Conservation (phyloP, 176 grass and related monocot species). For the sorghum (Sorghum bicolor) region Sorghum_bicolor_NCBIv3 NC_012878.2:57604001-57604500, state of each 20-base stretch:
- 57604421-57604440: not conserved
- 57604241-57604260: not conserved
- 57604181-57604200: not conserved
- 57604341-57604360: not conserved
- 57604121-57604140: not conserved
- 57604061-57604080: not conserved
- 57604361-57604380: not conserved
- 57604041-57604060: conserved; percentile 12
- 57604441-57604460: not conserved
- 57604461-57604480: not conserved
- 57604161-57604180: not conserved
- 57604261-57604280: not conserved
- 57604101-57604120: not conserved
- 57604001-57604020: not conserved
- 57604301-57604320: not conserved
- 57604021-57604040: not conserved
- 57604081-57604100: not conserved
- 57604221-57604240: not conserved
- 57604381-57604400: not conserved
- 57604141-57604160: not conserved
- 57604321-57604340: not conserved
- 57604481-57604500: not conserved
- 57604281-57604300: not conserved
- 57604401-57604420: not conserved
- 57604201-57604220: not conserved